Percentiles rank a stretch among this genome's conserved stretches.
phyloP scores from a whole-genome alignment of 176 grass and related monocot species.

The Oryza brachyantha region DNA sequence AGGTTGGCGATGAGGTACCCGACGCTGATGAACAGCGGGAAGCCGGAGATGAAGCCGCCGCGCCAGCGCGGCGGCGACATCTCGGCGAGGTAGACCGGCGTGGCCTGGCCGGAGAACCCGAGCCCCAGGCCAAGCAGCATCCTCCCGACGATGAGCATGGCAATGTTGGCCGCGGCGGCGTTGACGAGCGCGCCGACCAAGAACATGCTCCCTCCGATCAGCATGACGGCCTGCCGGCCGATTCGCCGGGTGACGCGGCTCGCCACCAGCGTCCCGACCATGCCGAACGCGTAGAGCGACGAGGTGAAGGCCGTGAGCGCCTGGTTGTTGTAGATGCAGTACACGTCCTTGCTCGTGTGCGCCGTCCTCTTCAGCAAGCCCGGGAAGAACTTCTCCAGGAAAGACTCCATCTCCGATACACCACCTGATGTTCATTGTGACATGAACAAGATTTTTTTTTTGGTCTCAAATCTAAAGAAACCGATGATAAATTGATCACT shows the following conservation, averaged over 20 bases:
- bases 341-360: constrained; percentile 44
- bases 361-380: constrained; percentile 33
- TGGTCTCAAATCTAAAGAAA: too few relatives aligned
- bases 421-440: constrained; percentile 36
- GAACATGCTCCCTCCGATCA: constrained; percentile 50
- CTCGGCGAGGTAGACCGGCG: constrained; percentile 68
- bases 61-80: constrained; percentile 65
- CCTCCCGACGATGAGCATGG: constrained; percentile 73
- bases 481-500: background rate
- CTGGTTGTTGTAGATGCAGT: constrained; percentile 71
- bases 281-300: constrained; percentile 63
- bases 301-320: constrained; percentile 69
- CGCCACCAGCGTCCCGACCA: constrained; percentile 49
- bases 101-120: constrained; percentile 63
- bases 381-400: constrained; percentile 73
- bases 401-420: constrained; percentile 69
- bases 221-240: constrained; percentile 53
- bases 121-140: constrained; percentile 67
- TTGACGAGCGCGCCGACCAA: constrained; percentile 52
- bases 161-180: constrained; percentile 54
- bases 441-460: background rate
- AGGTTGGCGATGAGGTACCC: constrained; percentile 61
- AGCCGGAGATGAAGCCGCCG: constrained; percentile 60
- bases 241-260: constrained; percentile 44
- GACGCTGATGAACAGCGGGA: constrained; percentile 67